Evolutionary conservation across 495 filamentous ascomycete species (phyloP).

Genomic region (Rhypophila decipiens): DNA sequence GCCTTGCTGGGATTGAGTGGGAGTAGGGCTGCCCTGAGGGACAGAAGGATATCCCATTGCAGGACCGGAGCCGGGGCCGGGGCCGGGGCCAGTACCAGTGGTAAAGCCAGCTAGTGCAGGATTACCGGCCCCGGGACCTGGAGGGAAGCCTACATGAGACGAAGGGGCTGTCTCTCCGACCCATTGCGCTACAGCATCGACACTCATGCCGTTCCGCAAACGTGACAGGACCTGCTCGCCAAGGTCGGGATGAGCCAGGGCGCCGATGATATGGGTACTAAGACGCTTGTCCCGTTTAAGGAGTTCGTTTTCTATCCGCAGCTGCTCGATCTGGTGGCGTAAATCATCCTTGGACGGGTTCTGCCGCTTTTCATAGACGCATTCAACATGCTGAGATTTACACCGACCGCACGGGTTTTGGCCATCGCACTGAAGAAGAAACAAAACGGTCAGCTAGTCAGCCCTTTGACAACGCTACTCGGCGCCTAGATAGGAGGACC

Average conservation of each 20-base stretch:
- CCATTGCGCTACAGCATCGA: constrained; percentile 43
- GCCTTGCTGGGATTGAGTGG: constrained; percentile 8
- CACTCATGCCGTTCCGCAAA: constrained; percentile 41
- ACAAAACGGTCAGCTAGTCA: constrained; percentile 3
- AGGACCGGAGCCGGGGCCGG: constrained; percentile 6
- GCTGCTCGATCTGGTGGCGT: constrained; percentile 42
- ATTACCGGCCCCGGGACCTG: constrained; percentile 2
- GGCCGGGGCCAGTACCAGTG: not conserved
- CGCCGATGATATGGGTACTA: constrained; percentile 40
- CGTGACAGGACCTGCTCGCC: constrained; percentile 43
- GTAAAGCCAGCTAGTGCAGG: constrained; percentile 5
- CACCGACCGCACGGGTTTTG: constrained; percentile 47
- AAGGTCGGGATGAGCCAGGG: constrained; percentile 35
- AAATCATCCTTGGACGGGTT: constrained; percentile 49
- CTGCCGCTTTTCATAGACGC: constrained; percentile 48
- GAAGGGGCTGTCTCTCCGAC: constrained; percentile 26
- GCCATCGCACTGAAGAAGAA: constrained; percentile 42
- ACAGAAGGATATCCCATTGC: too few relatives aligned
- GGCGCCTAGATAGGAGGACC: not conserved
- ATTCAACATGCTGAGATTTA: constrained; percentile 40
- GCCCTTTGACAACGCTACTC: too few relatives aligned
- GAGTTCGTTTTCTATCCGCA: constrained; percentile 45
- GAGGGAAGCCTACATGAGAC: not conserved
- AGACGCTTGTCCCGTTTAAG: constrained; percentile 40
- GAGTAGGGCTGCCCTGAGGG: constrained; percentile 14